phyloP scores from a whole-genome alignment of 2,329 filamentous ascomycete genomes.

The Fusarium decemcellulare region DNA sequence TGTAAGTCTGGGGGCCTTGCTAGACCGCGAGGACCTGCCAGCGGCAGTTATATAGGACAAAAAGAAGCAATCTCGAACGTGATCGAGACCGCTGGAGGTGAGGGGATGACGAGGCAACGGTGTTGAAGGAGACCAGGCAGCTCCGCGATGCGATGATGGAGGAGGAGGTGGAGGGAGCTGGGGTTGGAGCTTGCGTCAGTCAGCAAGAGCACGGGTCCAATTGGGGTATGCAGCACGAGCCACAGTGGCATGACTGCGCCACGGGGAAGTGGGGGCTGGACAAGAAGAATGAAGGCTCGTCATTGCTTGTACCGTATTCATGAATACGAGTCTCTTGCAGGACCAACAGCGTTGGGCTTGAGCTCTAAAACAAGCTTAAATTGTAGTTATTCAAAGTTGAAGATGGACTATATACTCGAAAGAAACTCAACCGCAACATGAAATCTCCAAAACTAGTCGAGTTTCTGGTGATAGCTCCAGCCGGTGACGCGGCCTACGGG shows the following conservation, averaged over 20 bases:
- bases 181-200: conserved; percentile 47
- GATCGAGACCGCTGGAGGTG: not conserved
- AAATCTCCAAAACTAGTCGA: not conserved
- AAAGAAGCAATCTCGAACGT: not conserved
- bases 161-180: conserved; percentile 40
- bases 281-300: not conserved
- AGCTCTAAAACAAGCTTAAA: not conserved
- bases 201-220: conserved; percentile 6
- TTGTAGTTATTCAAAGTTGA: not conserved
- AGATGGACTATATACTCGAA: not conserved
- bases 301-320: too few relatives aligned
- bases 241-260: conserved; percentile 30
- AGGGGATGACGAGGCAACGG: conserved; percentile 15
- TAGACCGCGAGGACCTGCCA: conserved; percentile 35
- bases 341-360: too few relatives aligned
- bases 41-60: not conserved
- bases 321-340: not conserved
- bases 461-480: not conserved
- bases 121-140: conserved; percentile 28
- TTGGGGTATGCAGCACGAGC: conserved; percentile 18
- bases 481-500: not conserved
- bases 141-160: conserved; percentile 41
- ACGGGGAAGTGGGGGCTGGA: conserved; percentile 23
- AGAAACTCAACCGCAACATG: not conserved
- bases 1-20: conserved; percentile 5